phyloP scores from a whole-genome alignment of 345 rosid species.

The Carallia pectinifolia region DNA sequence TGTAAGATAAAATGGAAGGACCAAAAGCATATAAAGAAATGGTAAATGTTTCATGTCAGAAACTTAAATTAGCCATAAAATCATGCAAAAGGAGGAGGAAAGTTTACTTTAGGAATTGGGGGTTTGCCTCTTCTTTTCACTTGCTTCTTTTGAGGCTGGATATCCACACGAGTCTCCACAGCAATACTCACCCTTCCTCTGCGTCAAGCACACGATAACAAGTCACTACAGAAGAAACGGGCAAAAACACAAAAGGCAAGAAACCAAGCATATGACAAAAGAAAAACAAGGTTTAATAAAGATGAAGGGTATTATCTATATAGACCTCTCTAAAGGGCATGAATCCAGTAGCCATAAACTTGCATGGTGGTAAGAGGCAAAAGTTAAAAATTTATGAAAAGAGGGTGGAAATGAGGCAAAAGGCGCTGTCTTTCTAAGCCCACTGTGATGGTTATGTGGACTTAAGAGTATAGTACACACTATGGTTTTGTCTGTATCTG shows the following conservation, averaged over 20 bases:
- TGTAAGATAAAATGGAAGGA: neutral
- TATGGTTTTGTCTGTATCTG: too few relatives aligned
- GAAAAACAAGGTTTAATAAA: neutral
- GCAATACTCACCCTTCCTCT: conserved; percentile 93
- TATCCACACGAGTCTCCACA: conserved; percentile 49
- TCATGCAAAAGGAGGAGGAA: neutral
- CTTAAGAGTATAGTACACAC: too few relatives aligned
- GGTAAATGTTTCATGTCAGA: neutral
- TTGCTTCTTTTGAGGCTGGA: conserved; percentile 48
- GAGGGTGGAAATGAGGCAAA: too few relatives aligned
- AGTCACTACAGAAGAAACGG: neutral
- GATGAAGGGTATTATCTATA: neutral
- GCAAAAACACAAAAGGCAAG: neutral
- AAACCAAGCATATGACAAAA: neutral
- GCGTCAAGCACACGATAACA: conserved; percentile 25
- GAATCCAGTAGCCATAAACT: neutral
- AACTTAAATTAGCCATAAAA: neutral
- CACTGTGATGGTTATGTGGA: too few relatives aligned
- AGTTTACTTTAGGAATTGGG: conserved; percentile 60
- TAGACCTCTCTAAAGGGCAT: neutral
- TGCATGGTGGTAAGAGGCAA: too few relatives aligned
- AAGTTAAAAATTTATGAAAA: neutral
- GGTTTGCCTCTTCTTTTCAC: conserved; percentile 62
- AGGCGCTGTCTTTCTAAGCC: too few relatives aligned
- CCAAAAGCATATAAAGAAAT: neutral